Base-by-base conservation (phyloP, 2,329 filamentous ascomycete species). In the Phaeosphaeriaceae sp. region DNA sequence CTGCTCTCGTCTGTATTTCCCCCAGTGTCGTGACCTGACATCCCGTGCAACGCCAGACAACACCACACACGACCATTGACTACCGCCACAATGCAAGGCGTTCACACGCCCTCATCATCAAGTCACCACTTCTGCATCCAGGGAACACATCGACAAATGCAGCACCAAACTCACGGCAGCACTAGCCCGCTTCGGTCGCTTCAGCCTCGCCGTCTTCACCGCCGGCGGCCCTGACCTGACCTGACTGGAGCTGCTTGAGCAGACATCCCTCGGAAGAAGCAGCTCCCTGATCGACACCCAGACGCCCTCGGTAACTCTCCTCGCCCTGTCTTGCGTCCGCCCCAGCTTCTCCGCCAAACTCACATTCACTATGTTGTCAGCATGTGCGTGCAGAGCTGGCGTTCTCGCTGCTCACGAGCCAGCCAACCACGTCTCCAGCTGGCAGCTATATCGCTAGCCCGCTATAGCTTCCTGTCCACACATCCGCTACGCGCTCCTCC, bases 161-260 rank as follows among this genome's bases (percentile, higher is more conserved):
- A 44, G 36, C 49, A 41, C 19, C 31, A 40, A 24, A 21, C 48
- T 24, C 48, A 51, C 48, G 40, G 49, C 49, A 51, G 49, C 49
- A 31, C 49, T 51, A 51, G 33, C 40, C 49, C 49, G 19, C 46
- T 15, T 36, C n/a, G 6, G 41, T 45, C 40, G 10, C 41, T 36
- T 47, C 41, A 53, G 51, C 51, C 51, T 47, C 27, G 45, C 42
- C 44, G 13, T 19, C 24, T 25, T n/a, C 7, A 40, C 21, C n/a
- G 50, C 11, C 50, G 25, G 19, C n/a, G 7, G 33, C 50, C 36
- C 49, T 36, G 42, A 51, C 42, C 36, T 42, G 21, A 42, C 40
- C 15, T n/a, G n/a, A n/a, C n/a, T n/a, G n/a, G n/a, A n/a, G n/a
- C n/a, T n/a, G n/a, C n/a, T n/a, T n/a, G n/a, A n/a, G n/a, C n/a